These are phyloP conservation scores for Mycena albidolilacea DNA, from an alignment of 768 basidiomycete species.

Conservation along the genomic window DNA sequence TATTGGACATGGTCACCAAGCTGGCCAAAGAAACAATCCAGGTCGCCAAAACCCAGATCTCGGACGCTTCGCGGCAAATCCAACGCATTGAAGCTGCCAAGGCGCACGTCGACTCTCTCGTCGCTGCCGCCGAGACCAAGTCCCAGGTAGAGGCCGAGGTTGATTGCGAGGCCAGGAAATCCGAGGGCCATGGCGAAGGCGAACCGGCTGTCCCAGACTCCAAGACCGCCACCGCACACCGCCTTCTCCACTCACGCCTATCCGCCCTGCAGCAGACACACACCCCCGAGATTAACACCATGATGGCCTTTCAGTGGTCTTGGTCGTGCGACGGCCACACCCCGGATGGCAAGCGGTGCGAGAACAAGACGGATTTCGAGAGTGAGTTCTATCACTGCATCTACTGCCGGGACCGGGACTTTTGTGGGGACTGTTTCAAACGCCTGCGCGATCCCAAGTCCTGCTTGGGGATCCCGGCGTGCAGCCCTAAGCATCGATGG, in stretches of 20 bases:
- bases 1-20: not conserved
- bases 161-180: not conserved
- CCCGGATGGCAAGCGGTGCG: not conserved
- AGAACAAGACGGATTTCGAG: not conserved
- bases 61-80: not conserved
- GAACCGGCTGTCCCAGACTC: not conserved
- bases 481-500: conserved; percentile 2
- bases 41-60: not conserved
- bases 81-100: not conserved
- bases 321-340: not conserved
- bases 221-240: not conserved
- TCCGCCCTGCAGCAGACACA: not conserved
- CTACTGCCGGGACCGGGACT: not conserved
- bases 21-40: not conserved
- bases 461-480: not conserved
- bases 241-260: not conserved
- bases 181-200: not conserved
- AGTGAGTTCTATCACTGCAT: not conserved
- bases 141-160: not conserved
- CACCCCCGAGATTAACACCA: not conserved
- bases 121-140: not conserved
- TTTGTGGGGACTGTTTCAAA: not conserved
- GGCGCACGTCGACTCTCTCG: not conserved
- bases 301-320: not conserved
- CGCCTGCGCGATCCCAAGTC: not conserved